These are phyloP conservation scores for Carallia brachiata DNA, from an alignment of 345 rosid species.

Conservation along the genomic window DNA sequence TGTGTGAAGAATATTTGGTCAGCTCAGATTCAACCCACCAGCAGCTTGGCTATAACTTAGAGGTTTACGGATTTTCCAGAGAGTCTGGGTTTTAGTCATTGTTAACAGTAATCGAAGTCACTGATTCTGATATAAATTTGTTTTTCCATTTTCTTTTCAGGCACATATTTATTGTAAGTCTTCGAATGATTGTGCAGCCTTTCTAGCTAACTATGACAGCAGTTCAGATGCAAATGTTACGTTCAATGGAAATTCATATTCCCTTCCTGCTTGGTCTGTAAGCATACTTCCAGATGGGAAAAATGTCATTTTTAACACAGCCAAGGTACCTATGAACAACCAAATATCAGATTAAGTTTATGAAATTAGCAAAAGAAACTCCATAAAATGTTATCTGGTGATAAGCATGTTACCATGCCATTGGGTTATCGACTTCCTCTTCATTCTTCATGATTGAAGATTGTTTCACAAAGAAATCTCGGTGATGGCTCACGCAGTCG, in stretches of 20 bases:
- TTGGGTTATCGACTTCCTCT: constrained; percentile 38
- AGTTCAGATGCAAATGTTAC: constrained; percentile 42
- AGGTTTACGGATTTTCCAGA: constrained; percentile 28
- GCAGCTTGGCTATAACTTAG: constrained; percentile 44
- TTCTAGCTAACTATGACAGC: constrained; percentile 55
- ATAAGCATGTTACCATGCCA: neutral
- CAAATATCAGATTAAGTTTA: too few relatives aligned
- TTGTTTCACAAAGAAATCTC: constrained; percentile 47
- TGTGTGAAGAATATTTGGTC: constrained; percentile 50
- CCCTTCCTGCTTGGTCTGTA: constrained; percentile 74
- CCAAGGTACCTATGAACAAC: constrained; percentile 35
- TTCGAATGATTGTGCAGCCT: constrained; percentile 53
- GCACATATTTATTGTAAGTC: constrained; percentile 59
- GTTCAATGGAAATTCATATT: constrained; percentile 46
- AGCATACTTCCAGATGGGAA: constrained; percentile 69
- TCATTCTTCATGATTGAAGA: constrained; percentile 32
- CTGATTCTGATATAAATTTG: too few relatives aligned
- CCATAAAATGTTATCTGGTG: too few relatives aligned
- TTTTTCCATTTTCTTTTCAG: constrained; percentile 12
- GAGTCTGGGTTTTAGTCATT: too few relatives aligned
- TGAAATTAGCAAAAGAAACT: too few relatives aligned
- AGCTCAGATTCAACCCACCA: constrained; percentile 45
- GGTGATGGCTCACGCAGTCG: constrained; percentile 31
- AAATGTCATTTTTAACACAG: constrained; percentile 56
- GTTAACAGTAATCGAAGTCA: too few relatives aligned